Evolutionary conservation across 2,329 filamentous ascomycete species (phyloP), one percentile per base, ranked within the genome.

Genomic region (Neurospora crassa): DNA sequence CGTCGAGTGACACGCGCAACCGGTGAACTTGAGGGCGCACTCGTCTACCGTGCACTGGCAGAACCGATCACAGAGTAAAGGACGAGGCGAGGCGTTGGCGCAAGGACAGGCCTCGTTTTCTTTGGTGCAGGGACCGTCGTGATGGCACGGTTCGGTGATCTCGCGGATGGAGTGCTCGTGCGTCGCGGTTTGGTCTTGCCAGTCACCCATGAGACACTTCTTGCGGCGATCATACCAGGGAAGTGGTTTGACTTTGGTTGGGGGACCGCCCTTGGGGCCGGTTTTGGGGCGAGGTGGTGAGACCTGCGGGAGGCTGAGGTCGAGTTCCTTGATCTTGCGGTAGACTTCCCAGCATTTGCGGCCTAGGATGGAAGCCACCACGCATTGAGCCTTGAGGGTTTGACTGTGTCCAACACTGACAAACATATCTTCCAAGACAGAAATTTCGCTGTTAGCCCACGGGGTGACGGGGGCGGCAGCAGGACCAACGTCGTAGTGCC

Each of bases 31-130:
- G 74, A 87, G 86, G 41, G 85, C 84, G 73, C 89, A 91, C 18
- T 77, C 83, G 11, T 88, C 85, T 3, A 84, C 83, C 0, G 87
- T 86, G 75, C 89, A 92, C 11, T 84, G 83, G 73, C 92, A 95
- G 73, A 88, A 89, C 74, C 91, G 91, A 74, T 94, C 92, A 77
- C 92, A 95, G 20, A 91, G 84, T 24, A 93, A 67, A 6, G 72
- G 70, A 45, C 71, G 73, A 24, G 73, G 81, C 18, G 84, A 84
- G 11, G 86, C 83, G 68, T 84, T 79, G 18, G 87, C 89, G 76
- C 92, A 95, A 1, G 84, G 81, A 75, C 92, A 95, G 20, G 81
- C 76, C 3, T 3, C 7, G 14, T 84, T 85, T 4, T 81, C 81
- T 3, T 80, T 80, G 18, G 86, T 86, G 78, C 92, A 94, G 2